phyloP scores from a whole-genome alignment of 257 asterid species.

The Solanum bukasovii region DNA sequence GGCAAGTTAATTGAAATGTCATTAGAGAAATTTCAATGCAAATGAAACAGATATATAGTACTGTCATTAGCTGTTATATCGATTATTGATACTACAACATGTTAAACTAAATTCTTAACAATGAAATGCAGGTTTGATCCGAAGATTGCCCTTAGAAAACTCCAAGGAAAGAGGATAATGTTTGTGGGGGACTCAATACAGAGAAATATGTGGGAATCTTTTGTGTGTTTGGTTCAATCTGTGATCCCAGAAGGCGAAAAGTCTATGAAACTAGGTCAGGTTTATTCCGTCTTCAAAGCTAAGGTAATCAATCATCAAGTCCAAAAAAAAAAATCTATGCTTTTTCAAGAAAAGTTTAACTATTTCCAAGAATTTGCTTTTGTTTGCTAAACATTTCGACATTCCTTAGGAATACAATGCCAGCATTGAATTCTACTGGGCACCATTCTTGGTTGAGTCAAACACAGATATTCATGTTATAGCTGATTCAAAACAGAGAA shows the following conservation, averaged over 20 bases:
- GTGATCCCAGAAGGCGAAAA: conserved; percentile 51
- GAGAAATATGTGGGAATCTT: conserved; percentile 93
- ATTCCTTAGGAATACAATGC: conserved; percentile 57
- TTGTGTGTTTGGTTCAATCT: conserved; percentile 73
- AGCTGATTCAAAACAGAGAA: conserved; percentile 62
- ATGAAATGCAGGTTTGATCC: conserved; percentile 57
- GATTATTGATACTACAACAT: background rate
- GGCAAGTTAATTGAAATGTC: background rate
- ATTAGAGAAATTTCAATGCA: background rate
- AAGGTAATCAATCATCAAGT: conserved; percentile 11
- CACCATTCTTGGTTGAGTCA: conserved; percentile 76
- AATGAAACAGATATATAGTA: background rate
- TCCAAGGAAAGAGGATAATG: conserved; percentile 81
- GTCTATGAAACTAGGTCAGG: conserved; percentile 61
- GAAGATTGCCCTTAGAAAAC: conserved; percentile 39
- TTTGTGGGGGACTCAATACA: conserved; percentile 92
- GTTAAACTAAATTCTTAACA: background rate
- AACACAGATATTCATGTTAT: conserved; percentile 55
- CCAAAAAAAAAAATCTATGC: background rate
- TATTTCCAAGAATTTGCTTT: background rate
- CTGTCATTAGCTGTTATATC: background rate
- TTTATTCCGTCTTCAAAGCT: conserved; percentile 36
- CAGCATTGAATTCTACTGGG: conserved; percentile 86
- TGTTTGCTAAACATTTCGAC: background rate
- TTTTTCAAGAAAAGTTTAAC: too few species aligned